Evolutionary conservation across 2,329 filamentous ascomycete genomes (phyloP), one percentile per base, ranked within the genome.

Genomic region (Ophiostoma ips): DNA sequence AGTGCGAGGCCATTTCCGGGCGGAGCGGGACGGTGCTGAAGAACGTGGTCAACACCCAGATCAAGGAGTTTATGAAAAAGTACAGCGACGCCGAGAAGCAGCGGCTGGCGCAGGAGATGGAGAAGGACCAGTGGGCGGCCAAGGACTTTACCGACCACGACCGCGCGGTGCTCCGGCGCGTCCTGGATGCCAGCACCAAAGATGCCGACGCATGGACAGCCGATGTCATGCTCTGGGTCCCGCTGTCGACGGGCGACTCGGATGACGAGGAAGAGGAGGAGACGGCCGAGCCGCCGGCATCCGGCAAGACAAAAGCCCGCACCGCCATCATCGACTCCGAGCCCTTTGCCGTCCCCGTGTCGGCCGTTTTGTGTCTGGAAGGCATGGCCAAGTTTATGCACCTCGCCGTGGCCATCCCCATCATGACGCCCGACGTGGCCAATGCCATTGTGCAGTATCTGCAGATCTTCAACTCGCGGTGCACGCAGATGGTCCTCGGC

Each of bases 401-500:
- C 54, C 75, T 98, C 4, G 82, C 90, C 51, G 75, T 85, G 5
- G 83, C 82, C 31, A 90, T 96, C 51, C 90, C 92, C 1, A 90
- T 84, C 53, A 89, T 95, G 79, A 85, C 87, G 1, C 73, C 81
- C 2, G 88, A 95, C 52, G 82, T 95, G 49, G 84, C 87, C 0
- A 71, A 77, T 3, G 83, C 81, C 0, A 75, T 98, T 11, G 71
- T 95, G 38, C 83, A 92, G 19, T 94, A 94, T 61, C 73, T 96
- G 13, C 86, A 92, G 56, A 74, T 94, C 4, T 98, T 96, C 73
- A 95, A 98, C 64, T 95, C 88, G 2, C 83, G 92, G 18, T 89
- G 89, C 52, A 94, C 85, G n/a, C 92, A 98, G 63, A 76, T 98
- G 52, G 95, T 98, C 56, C 79, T 98, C 7, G 92, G 92, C 1